phyloP scores from a whole-genome alignment of 768 basidiomycete species.

The Arthromyces matolae region DNA sequence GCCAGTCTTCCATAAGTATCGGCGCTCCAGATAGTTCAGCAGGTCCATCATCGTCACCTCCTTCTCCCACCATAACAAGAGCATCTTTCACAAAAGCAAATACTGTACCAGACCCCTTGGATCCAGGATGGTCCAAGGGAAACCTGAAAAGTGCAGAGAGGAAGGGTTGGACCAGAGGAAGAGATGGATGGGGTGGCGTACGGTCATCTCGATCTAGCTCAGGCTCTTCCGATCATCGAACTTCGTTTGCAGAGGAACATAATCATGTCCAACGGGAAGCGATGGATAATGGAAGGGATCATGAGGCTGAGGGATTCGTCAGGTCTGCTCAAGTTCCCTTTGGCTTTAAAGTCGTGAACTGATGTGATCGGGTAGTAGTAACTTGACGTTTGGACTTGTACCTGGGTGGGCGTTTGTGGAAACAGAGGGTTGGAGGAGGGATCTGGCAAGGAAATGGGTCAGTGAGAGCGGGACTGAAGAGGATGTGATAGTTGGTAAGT shows the following conservation, averaged over 20 bases:
- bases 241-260: neutral
- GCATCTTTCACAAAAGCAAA: no score
- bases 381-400: slow-evolving; percentile 75
- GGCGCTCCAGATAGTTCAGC: no score
- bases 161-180: slow-evolving; percentile 63
- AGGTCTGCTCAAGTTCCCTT: slow-evolving; percentile 40
- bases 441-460: slow-evolving; percentile 57
- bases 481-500: neutral
- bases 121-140: slow-evolving; percentile 39
- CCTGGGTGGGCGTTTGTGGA: slow-evolving; percentile 72
- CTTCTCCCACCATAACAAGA: no score
- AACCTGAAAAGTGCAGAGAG: slow-evolving; percentile 47
- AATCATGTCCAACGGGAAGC: slow-evolving; percentile 19
- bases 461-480: slow-evolving; percentile 7
- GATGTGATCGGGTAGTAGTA: slow-evolving; percentile 50
- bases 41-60: no score
- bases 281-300: slow-evolving; percentile 39
- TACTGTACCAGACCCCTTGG: neutral
- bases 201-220: slow-evolving; percentile 9
- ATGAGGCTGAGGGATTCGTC: slow-evolving; percentile 46
- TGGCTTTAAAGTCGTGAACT: slow-evolving; percentile 6
- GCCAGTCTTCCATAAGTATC: neutral
- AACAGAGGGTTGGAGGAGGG: slow-evolving; percentile 75
- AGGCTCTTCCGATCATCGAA: neutral
- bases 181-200: slow-evolving; percentile 69